Evolutionary conservation across 495 filamentous ascomycete species (phyloP).

Genomic region (Tuber indicum): DNA sequence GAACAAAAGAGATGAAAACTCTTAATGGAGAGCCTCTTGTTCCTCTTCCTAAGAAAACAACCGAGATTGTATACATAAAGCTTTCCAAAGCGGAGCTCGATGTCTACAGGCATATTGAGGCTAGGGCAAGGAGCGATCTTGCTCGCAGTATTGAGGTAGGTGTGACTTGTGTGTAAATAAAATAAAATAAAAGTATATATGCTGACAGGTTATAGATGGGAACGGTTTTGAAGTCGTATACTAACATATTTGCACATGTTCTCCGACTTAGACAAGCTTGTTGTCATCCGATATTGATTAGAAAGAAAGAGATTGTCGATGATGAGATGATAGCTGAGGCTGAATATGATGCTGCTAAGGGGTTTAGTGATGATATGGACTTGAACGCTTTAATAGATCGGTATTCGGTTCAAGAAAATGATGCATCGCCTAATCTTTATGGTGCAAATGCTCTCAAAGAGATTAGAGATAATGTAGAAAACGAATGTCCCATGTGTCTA

Average conservation of each 20-base stretch:
- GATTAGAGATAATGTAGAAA: constrained; percentile 78
- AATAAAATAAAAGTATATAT: not conserved
- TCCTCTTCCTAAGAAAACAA: constrained; percentile 68
- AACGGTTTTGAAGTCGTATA: constrained; percentile 87
- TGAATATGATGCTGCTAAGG: constrained; percentile 69
- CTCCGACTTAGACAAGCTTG: constrained; percentile 88
- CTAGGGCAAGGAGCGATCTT: constrained; percentile 73
- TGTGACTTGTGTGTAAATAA: not conserved
- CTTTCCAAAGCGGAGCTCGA: constrained; percentile 76
- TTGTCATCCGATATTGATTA: constrained; percentile 83
- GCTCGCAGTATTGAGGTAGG: constrained; percentile 64
- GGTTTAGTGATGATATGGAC: constrained; percentile 93
- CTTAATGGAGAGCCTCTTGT: constrained; percentile 82
- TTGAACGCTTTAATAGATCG: constrained; percentile 73
- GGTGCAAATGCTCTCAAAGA: constrained; percentile 80
- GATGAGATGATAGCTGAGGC: constrained; percentile 82
- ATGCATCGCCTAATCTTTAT: constrained; percentile 63
- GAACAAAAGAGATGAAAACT: constrained; percentile 97
- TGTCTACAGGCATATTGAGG: constrained; percentile 85
- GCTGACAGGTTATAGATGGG: constrained; percentile 52
- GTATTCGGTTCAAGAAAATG: constrained; percentile 58
- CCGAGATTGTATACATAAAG: constrained; percentile 79
- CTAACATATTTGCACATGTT: constrained; percentile 94
- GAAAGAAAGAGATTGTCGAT: constrained; percentile 72
- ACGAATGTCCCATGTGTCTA: constrained; percentile 89